Conservation (phyloP, 306 rosid species). For the Oxytropis ochrocephala region DNA sequence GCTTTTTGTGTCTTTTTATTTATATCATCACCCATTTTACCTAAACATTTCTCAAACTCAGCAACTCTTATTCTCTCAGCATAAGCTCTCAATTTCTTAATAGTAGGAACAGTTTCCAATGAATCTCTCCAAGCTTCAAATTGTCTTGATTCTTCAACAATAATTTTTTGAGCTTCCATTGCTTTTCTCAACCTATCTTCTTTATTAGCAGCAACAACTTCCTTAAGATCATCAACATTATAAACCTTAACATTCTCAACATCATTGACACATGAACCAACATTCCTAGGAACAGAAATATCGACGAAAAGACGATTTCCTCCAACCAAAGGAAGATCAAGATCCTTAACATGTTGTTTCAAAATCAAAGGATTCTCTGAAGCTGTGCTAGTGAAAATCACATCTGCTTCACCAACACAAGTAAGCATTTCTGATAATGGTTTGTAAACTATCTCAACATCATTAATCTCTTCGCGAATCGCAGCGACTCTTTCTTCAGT, state of each 20-base stretch:
- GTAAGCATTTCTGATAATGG: conserved; percentile 75
- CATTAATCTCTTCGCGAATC: conserved; percentile 58
- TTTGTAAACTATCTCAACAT: conserved; percentile 72
- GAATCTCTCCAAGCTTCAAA: conserved; percentile 99
- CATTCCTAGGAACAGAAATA: conserved; percentile 93
- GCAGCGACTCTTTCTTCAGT: conserved; percentile 77
- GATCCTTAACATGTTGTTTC: conserved; percentile 67
- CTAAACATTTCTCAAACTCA: conserved; percentile 86
- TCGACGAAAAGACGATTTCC: conserved; percentile 62
- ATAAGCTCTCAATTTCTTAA: conserved; percentile 89
- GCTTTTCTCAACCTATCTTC: conserved; percentile 91
- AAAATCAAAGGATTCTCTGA: conserved; percentile 77
- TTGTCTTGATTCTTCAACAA: conserved; percentile 79
- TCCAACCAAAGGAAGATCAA: conserved; percentile 70
- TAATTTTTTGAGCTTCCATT: conserved; percentile 91
- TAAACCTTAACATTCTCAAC: conserved; percentile 49
- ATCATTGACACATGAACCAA: conserved; percentile 75
- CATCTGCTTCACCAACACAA: conserved; percentile 73
- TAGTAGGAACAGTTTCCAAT: conserved; percentile 95
- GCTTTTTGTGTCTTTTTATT: conserved; percentile 83
- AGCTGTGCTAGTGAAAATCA: conserved; percentile 88
- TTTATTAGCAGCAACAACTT: conserved; percentile 97
- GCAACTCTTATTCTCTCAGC: conserved; percentile 91
- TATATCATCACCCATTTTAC: conserved; percentile 89
- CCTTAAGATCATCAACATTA: conserved; percentile 96